These are phyloP conservation scores for Psilocybe sp. DNA, from an alignment of 768 basidiomycete species.

Conservation along the genomic window DNA sequence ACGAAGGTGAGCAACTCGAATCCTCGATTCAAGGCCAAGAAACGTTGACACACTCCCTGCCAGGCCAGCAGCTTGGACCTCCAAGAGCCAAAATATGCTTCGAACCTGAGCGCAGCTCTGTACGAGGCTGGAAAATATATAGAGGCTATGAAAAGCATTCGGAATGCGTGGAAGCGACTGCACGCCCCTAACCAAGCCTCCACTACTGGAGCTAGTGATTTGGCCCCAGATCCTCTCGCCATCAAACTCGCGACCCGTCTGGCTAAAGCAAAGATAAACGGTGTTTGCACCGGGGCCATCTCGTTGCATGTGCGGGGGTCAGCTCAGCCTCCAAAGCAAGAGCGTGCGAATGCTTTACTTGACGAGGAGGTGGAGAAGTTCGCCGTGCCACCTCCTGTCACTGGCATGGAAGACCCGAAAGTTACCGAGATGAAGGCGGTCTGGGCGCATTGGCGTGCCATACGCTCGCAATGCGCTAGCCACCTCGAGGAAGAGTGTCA, in stretches of 20 bases:
- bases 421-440: slow-evolving; percentile 10
- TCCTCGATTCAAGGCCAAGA: too few relatives aligned
- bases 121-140: slow-evolving; percentile 18
- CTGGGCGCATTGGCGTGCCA: slow-evolving; percentile 13
- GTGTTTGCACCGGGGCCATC: slow-evolving; percentile 1
- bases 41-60: background rate
- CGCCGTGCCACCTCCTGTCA: background rate
- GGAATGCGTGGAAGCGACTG: slow-evolving; percentile 7
- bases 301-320: slow-evolving; percentile 3
- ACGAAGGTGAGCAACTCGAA: background rate
- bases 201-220: background rate
- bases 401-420: slow-evolving; percentile 4
- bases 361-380: slow-evolving; percentile 10
- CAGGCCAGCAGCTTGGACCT: slow-evolving; percentile 14
- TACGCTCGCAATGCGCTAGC: slow-evolving; percentile 5
- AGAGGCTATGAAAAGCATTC: slow-evolving; percentile 8
- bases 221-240: slow-evolving; percentile 3
- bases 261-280: slow-evolving; percentile 11
- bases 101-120: slow-evolving; percentile 20
- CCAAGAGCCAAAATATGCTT: slow-evolving; percentile 17
- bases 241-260: slow-evolving; percentile 16
- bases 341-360: background rate
- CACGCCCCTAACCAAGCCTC: background rate
- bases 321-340: background rate
- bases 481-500: slow-evolving; percentile 13